Evolutionary conservation across 768 basidiomycete genomes (phyloP).

Genomic region (Naematelia encephala): DNA sequence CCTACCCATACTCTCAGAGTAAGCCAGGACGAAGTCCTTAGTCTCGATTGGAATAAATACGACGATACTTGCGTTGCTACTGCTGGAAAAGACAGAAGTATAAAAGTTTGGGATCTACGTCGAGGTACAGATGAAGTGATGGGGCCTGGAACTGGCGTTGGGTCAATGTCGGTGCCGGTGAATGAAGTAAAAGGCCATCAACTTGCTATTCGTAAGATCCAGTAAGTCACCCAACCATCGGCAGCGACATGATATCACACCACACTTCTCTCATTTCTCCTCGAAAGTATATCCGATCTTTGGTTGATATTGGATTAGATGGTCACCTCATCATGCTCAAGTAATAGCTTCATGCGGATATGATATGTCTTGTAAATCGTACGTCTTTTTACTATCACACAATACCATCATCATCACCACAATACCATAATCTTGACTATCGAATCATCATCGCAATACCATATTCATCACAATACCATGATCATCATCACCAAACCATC

Average conservation of each 20-base stretch:
- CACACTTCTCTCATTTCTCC: too few species aligned
- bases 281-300: too few species aligned
- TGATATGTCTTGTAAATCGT: slow-evolving; percentile 95
- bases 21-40: slow-evolving; percentile 21
- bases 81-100: slow-evolving; percentile 25
- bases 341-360: slow-evolving; percentile 63
- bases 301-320: slow-evolving; percentile 12
- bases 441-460: too few species aligned
- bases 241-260: neutral
- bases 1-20: neutral
- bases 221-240: slow-evolving; percentile 16
- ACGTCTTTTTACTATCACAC: slow-evolving; percentile 52
- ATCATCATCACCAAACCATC: too few species aligned
- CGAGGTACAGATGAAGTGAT: neutral
- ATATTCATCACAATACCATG: too few species aligned
- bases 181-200: slow-evolving; percentile 26
- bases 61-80: slow-evolving; percentile 19
- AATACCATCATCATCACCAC: too few species aligned
- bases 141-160: neutral
- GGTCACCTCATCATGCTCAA: slow-evolving; percentile 37
- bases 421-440: too few species aligned
- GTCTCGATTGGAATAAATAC: slow-evolving; percentile 49
- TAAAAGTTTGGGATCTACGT: slow-evolving; percentile 29
- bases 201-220: slow-evolving; percentile 34
- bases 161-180: neutral